A percentile compares a stretch with the other conserved stretches of the same genome.
phyloP scores from a whole-genome alignment of 164 flowering plant genomes.

The Liquidambar formosana region DNA sequence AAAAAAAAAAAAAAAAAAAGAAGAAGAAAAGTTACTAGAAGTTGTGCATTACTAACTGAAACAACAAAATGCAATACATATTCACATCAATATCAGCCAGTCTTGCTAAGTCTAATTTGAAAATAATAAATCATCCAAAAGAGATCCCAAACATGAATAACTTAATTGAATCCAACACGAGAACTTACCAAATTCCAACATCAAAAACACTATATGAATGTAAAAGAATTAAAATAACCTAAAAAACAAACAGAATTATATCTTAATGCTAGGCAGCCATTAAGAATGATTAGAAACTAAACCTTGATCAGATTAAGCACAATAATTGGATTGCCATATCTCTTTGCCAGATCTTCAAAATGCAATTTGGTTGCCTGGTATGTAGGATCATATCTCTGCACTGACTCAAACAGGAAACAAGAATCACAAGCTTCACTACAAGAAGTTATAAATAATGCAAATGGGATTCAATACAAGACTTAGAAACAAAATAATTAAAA shows the following conservation, averaged over 20 bases:
- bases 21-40: too few species aligned
- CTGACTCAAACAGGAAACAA: slow-evolving; percentile 38
- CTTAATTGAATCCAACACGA: neutral
- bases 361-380: slow-evolving; percentile 91
- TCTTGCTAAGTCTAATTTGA: neutral
- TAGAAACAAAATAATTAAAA: slow-evolving; percentile 5
- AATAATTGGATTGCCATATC: slow-evolving; percentile 98
- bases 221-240: neutral
- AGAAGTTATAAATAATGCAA: neutral
- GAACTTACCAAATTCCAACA: neutral
- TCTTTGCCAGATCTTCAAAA: slow-evolving; percentile 84
- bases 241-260: neutral
- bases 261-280: neutral
- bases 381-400: slow-evolving; percentile 96
- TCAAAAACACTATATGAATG: neutral
- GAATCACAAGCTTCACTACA: slow-evolving; percentile 7
- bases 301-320: slow-evolving; percentile 96
- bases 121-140: neutral
- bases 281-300: neutral
- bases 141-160: neutral
- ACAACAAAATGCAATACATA: neutral
- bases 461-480: slow-evolving; percentile 3
- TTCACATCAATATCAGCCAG: neutral
- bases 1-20: too few species aligned
- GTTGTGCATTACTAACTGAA: neutral